Percentiles rank a stretch among this genome's conserved stretches.
Conservation (phyloP, 768 basidiomycete genomes). For the Tricholoma bakamatsutake region DNA sequence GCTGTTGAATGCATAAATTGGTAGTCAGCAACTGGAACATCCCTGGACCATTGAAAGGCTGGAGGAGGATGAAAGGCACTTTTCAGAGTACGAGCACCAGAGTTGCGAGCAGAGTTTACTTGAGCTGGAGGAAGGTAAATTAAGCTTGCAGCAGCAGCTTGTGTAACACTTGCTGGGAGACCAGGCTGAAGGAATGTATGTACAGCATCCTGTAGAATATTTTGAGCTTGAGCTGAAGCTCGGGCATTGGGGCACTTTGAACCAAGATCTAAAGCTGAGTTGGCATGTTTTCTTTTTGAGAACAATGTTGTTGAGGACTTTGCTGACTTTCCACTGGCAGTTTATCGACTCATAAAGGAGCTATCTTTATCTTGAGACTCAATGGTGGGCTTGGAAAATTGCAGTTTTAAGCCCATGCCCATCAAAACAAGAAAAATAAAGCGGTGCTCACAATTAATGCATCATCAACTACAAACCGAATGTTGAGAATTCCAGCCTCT, state of each 20-base stretch:
- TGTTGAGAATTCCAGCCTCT: not conserved
- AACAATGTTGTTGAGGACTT: not conserved
- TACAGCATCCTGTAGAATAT: not conserved
- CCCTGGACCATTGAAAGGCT: not conserved
- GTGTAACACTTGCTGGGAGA: not conserved
- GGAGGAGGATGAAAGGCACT: not conserved
- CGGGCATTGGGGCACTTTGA: not conserved
- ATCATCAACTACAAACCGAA: not conserved
- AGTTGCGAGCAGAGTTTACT: not conserved
- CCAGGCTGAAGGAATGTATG: not conserved
- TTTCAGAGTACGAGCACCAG: not conserved
- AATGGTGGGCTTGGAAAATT: not conserved
- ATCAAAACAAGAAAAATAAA: not conserved
- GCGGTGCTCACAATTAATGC: not conserved
- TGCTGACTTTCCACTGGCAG: not conserved
- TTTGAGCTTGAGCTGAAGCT: not conserved
- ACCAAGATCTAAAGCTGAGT: not conserved
- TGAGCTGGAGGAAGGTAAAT: not conserved
- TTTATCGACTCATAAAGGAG: not conserved
- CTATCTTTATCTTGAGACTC: not conserved
- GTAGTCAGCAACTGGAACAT: not conserved
- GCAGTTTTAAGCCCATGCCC: not conserved
- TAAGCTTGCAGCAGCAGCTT: not conserved
- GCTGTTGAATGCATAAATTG: not conserved
- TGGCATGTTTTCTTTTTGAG: not conserved